Base-by-base conservation (phyloP, 305 asterid species). In the Fraxinus latifolia region DNA sequence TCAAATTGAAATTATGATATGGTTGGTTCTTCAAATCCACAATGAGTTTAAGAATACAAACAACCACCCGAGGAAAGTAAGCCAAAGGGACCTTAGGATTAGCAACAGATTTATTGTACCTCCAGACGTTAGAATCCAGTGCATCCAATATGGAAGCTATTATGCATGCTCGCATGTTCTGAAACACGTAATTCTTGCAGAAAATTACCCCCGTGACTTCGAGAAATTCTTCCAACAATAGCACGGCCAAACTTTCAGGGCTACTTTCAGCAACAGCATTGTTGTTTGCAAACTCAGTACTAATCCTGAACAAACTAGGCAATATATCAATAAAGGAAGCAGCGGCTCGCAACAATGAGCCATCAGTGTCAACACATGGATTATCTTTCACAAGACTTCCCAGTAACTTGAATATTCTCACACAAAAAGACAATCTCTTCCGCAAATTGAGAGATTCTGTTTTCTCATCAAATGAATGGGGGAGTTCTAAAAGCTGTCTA, bases 221-320 rank as follows among this genome's bases (percentile, higher is more conserved):
- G 82, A 95, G 91, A 85, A 95, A 93, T 85, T 93, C 99, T 82
- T 94, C 98, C 82, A 92, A 80, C 86, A 95, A 84, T 85, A 86
- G 87, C 83, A 92, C 89, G 75, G 89, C 87, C 50, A 92, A 95
- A 85, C 91, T 91, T 62, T 96, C 99, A 74, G 86, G 84, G 82
- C 88, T 92, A 85, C 88, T 89, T 82, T 96, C 99, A 84, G 82
- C 91, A 72, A 83, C 87, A 82, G 91, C 78, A 82, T 79, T 87
- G 81, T 81, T 89, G 88, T 86, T 91, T 76, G 87, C 79, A 74
- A 91, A 91, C 87, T 96, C 99, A 85, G 89, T 88, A 60, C 90
- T 84, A 70, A 87, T 84, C 81, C 91, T 85, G 87, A 90, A 95
- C 90, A 95, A 79, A 82, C 81, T 84, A 81, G 98, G 93, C 80